Evolutionary conservation across 2,329 filamentous ascomycete species (phyloP).

Genomic region (Amauroascus niger): DNA sequence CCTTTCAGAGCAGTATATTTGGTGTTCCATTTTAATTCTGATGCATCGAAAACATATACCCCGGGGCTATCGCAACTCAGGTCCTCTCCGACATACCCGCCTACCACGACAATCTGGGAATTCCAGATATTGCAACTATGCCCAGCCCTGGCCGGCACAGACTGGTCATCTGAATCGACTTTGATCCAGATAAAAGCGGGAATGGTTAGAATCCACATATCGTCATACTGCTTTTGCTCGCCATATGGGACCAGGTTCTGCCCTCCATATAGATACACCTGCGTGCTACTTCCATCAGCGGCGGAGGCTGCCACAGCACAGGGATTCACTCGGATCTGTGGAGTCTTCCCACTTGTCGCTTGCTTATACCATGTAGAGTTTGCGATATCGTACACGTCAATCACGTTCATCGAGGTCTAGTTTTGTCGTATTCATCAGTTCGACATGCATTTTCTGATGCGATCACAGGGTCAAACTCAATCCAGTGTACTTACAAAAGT

Average conservation of each 20-base stretch:
- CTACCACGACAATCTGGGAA: constrained; percentile 69
- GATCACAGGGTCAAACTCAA: background rate
- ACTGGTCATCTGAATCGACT: constrained; percentile 45
- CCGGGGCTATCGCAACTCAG: constrained; percentile 58
- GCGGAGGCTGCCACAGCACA: constrained; percentile 67
- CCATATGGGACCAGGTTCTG: constrained; percentile 59
- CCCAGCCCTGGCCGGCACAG: constrained; percentile 51
- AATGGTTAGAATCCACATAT: constrained; percentile 71
- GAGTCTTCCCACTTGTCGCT: constrained; percentile 50
- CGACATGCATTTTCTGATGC: background rate
- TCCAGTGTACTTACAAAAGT: constrained; percentile 56
- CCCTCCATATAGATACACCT: constrained; percentile 69
- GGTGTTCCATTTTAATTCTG: constrained; percentile 57
- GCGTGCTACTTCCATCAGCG: constrained; percentile 63
- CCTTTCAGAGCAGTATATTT: constrained; percentile 56
- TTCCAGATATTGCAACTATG: constrained; percentile 71
- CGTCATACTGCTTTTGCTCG: constrained; percentile 52
- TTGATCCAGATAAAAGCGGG: constrained; percentile 73
- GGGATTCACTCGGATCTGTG: constrained; percentile 51
- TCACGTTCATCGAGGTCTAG: constrained; percentile 56
- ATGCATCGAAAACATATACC: constrained; percentile 69
- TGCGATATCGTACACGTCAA: constrained; percentile 73
- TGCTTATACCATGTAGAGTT: constrained; percentile 64
- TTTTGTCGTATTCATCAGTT: background rate
- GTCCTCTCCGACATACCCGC: constrained; percentile 56